Base-by-base conservation (phyloP, 805 yeast species). In the Ogataea populi-albae region DNA sequence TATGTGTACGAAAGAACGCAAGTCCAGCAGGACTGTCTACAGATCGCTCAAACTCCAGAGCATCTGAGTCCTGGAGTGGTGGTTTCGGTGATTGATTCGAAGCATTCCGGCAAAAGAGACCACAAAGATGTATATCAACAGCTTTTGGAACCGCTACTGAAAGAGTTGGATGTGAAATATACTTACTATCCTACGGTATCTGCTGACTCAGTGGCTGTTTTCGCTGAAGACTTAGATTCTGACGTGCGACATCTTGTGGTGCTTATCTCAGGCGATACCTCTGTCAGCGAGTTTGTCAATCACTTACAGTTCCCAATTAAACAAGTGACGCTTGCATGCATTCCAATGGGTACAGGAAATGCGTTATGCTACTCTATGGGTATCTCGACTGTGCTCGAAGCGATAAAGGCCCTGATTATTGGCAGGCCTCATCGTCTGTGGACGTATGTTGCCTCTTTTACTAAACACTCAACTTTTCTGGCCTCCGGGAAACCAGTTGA, bases 271-370 rank as follows among this genome's bases (percentile, higher is more conserved):
- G 97, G 97, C 2, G 97, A 89, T 53, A 88, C 96, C 1, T 79
- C 94, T 1, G 64, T 86, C 4, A 77, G 73, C 32, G 97, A 89
- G 55, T 75, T 89, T 33, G 48, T 86, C 37, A 88, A 88, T 54
- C 65, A 42, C 26, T 26, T 43, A 9, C 12, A 28, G 4, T 3
- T n/a, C 3, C n/a, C 27, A 8, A 9, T 22, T 5, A 23, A 20
- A 12, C 21, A 35, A 14, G 15, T 42, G 14, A 45, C 49, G 1
- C 35, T 75, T 2, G 47, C 61, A 23, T 62, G 63, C 24, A 55
- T 89, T 11, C 95, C 96, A 0, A 67, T 79, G 40, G 97, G 97
- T 1, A 82, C 95, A 1, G 97, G 95, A 0, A 89, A 89, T 55
- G 88, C 95, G 1, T 65, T 86, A 40, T 74, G 86, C 2, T 70